A percentile compares a stretch with the other conserved stretches of the same genome.
Conservation (phyloP, 768 basidiomycete genomes). For the Rhodosporidiobolus odoratus region DNA sequence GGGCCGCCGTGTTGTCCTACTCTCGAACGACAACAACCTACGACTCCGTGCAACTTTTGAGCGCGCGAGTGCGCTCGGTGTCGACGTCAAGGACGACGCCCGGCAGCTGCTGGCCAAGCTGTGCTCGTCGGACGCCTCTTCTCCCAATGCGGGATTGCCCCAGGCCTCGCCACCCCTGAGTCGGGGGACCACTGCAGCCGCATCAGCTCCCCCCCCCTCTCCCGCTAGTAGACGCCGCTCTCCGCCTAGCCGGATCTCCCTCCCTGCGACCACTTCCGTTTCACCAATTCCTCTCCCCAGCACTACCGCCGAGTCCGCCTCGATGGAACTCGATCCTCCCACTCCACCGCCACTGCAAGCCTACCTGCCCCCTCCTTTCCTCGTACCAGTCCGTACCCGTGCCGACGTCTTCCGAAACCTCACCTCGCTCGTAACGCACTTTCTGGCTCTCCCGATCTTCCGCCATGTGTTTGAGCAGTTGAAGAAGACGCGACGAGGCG, state of each 20-base stretch:
- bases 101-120: conserved; percentile 3
- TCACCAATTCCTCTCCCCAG: conserved; percentile 4
- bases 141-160: not conserved
- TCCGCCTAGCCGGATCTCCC: not conserved
- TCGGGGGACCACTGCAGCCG: no score
- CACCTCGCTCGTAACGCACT: conserved; percentile 9
- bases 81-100: not conserved
- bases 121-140: not conserved
- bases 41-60: conserved; percentile 28
- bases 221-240: not conserved
- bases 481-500: not conserved
- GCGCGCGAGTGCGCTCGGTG: conserved; percentile 9
- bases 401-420: conserved; percentile 27
- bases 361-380: not conserved
- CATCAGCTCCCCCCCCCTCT: not conserved
- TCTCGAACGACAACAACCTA: conserved; percentile 31
- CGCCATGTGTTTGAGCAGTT: not conserved
- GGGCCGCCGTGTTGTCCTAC: conserved; percentile 5
- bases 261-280: not conserved
- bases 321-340: conserved; percentile 21
- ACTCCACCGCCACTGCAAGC: not conserved
- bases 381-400: not conserved
- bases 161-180: not conserved
- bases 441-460: conserved; percentile 28
- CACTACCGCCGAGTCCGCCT: not conserved